Evolutionary conservation across 495 filamentous ascomycete species (phyloP), one percentile per base, ranked within the genome.

Genomic region (Polyplosphaeria fusca): DNA sequence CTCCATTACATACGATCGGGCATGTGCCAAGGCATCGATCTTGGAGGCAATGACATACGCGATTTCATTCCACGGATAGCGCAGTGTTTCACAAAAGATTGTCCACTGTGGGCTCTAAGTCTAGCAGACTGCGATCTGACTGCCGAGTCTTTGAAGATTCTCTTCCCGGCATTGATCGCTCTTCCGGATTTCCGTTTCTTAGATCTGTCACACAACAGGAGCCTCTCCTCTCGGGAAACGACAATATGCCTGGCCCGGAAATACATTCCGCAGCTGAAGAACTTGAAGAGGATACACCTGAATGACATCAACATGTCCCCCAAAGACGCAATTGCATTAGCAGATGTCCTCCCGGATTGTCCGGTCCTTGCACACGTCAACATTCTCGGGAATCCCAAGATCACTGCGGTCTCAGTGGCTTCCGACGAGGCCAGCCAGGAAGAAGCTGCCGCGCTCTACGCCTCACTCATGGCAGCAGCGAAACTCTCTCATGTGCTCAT

Each of bases 381-480:
- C 67, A 82, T 97, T 14, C 67, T 95, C 24, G 89, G 93, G 55
- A 98, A 98, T 63, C 81, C 85, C 0, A 73, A 82, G 45, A 74
- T 98, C 7, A 74, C 76, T 4, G 76, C 78, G 14, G 71, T 95
- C 24, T 84, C 88, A 0, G 84, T 83, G 23, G 84, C 80, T 27
- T 85, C 79, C 7, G 76, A 81, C 30, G 87, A 93, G 54, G 83
- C 80, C 27, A 76, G 73, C 18, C 87, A 94, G 67, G 91, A 98
- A 70, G 93, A 97, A 70, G 91, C 92, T 0, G 95, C 88, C 64
- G 93, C 93, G 19, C 74, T 97, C 2, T 96, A 94, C 68, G 91
- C 93, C 5, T 95, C 91, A 16, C 76, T 97, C 51, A 86, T 96
- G 73, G 87, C 88, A 22, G 91, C 91, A 4, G 88, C 89, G 4